Evolutionary conservation across 495 filamentous ascomycete species (phyloP), one percentile per base, ranked within the genome.

Genomic region (Thermothielavioides terrestris): DNA sequence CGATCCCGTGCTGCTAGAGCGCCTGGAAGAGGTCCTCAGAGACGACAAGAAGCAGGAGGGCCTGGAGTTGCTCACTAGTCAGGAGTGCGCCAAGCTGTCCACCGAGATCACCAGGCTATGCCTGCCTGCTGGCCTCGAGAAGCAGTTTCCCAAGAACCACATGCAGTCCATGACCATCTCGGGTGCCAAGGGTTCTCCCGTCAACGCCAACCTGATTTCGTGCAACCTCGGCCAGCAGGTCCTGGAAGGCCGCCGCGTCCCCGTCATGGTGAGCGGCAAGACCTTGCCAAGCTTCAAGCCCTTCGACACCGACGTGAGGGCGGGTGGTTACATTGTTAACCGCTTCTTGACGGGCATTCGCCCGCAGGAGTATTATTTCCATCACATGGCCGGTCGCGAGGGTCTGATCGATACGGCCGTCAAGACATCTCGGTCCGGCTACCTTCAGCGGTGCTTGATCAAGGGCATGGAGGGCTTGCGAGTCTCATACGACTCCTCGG

Each of bases 121-220:
- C 69, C 75, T 97, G 34, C 94, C 92, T 1, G 59, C 60, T 8
- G 89, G 88, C 28, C 79, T 99, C 30, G 80, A 82, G 49, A 99
- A 99, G 68, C 80, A 81, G 18, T 97, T 97, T 69, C 94, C 94
- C 0, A 84, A 83, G 61, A 99, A 99, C 56, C 94, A 97, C 65
- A 97, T 99, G 89, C 94, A 97, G 74, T 80, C 84, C 52, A 99
- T 99, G 94, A 99, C 94, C 9, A 82, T 83, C 2, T 94, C 94
- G 22, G 94, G 94, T 59, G 94, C 94, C 41, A 99, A 99, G 76
- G 92, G 94, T 60, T 84, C 77, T 30, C 67, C 76, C 45, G 94
- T 97, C 59, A 99, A 99, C 64, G 94, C 94, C 48, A 95, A 92
- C 58, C 80, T 95, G 46, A 97, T 99, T 71, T 95, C 89, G 26